Conservation (phyloP, 2,329 filamentous ascomycete species). For the Ilyonectria sp. region DNA sequence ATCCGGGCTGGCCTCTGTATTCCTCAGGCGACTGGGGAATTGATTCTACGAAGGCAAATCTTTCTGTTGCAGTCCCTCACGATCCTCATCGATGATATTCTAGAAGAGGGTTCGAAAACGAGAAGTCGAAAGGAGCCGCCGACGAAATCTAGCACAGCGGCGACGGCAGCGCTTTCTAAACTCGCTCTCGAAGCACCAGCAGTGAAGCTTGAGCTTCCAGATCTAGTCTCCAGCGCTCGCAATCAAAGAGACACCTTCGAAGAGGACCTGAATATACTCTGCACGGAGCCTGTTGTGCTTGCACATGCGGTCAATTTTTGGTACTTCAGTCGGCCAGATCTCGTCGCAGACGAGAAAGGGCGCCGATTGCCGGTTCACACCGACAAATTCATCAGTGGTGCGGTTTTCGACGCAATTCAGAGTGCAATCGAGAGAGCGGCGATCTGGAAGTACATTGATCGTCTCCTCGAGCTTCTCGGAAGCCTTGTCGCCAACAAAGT, state of each 20-base stretch:
- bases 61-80: conserved; percentile 56
- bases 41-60: conserved; percentile 59
- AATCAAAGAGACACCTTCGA: conserved; percentile 54
- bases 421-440: conserved; percentile 52
- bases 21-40: conserved; percentile 49
- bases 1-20: conserved; percentile 45
- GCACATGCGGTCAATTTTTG: conserved; percentile 52
- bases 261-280: conserved; percentile 54
- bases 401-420: conserved; percentile 60
- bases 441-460: conserved; percentile 58
- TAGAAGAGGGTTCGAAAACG: conserved; percentile 55
- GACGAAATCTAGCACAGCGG: conserved; percentile 51
- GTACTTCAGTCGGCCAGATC: conserved; percentile 59
- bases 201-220: conserved; percentile 50
- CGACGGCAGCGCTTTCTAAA: conserved; percentile 50
- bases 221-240: conserved; percentile 48
- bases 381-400: conserved; percentile 59
- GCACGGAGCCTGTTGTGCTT: conserved; percentile 52
- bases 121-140: conserved; percentile 39
- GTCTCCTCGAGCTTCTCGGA: conserved; percentile 55
- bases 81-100: conserved; percentile 60
- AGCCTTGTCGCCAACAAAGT: conserved; percentile 46
- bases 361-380: conserved; percentile 54
- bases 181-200: conserved; percentile 48
- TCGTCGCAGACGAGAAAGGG: conserved; percentile 62